phyloP scores from a whole-genome alignment of 2,329 filamentous ascomycete genomes.

The Thielaviopsis musarum region DNA sequence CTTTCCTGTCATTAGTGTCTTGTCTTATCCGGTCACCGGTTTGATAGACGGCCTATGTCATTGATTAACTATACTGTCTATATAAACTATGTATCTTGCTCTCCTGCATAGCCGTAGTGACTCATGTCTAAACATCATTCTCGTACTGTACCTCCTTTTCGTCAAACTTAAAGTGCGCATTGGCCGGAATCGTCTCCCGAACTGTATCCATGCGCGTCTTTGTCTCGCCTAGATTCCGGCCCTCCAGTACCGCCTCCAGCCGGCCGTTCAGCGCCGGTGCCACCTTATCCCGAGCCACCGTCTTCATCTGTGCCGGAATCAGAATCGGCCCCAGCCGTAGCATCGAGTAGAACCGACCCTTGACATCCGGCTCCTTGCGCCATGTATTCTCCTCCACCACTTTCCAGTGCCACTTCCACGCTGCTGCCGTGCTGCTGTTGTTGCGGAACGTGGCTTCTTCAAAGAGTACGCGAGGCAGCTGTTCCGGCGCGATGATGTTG shows the following conservation, averaged over 20 bases:
- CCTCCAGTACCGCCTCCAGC: slow-evolving; percentile 23
- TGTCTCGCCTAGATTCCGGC: slow-evolving; percentile 23
- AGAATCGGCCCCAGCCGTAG: slow-evolving; percentile 34
- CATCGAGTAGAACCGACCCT: slow-evolving; percentile 43
- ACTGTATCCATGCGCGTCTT: slow-evolving; percentile 26
- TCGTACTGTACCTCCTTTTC: slow-evolving; percentile 9
- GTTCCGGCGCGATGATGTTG: slow-evolving; percentile 16
- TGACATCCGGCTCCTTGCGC: slow-evolving; percentile 30
- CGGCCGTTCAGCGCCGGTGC: slow-evolving; percentile 34
- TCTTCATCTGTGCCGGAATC: slow-evolving; percentile 23
- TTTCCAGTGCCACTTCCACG: slow-evolving; percentile 22
- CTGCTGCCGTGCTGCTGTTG: slow-evolving; percentile 18
- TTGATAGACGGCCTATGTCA: too few species aligned
- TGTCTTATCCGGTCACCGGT: background rate
- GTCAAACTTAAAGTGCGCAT: slow-evolving; percentile 5
- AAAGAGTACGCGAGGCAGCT: slow-evolving; percentile 25
- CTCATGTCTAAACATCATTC: background rate
- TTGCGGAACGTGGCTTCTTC: slow-evolving; percentile 26
- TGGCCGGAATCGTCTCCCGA: slow-evolving; percentile 23
- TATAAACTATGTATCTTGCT: too few species aligned
- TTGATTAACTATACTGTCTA: too few species aligned
- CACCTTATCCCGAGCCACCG: slow-evolving; percentile 17
- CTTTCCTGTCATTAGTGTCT: background rate
- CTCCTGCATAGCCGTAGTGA: too few species aligned
- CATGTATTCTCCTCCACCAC: slow-evolving; percentile 29